Conservation (phyloP, 331 rosid genomes). For the Spiraea crenata region DNA sequence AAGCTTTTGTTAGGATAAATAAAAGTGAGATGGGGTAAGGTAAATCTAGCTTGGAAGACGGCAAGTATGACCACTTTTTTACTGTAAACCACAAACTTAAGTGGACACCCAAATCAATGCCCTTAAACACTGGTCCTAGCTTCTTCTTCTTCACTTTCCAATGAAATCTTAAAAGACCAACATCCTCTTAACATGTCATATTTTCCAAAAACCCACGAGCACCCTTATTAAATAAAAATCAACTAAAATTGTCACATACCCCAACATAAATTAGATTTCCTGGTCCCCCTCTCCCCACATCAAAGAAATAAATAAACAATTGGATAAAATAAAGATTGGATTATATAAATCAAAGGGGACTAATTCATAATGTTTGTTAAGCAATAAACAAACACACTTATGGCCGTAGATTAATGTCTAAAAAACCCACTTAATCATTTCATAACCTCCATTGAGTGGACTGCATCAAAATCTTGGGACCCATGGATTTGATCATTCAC, state of each 20-base stretch:
- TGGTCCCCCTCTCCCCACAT: conserved; percentile 67
- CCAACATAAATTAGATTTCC: conserved; percentile 60
- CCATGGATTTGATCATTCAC: conserved; percentile 33
- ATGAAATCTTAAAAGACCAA: conserved; percentile 92
- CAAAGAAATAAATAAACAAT: background rate
- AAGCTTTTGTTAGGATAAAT: background rate
- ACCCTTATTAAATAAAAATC: conserved; percentile 46
- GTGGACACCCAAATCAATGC: conserved; percentile 31
- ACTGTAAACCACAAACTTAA: background rate
- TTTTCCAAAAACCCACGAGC: conserved; percentile 99
- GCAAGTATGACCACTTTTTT: background rate
- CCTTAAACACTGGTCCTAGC: conserved; percentile 23
- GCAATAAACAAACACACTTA: conserved; percentile 17
- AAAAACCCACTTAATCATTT: conserved; percentile 37
- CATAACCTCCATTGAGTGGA: conserved; percentile 48
- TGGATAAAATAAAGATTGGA: background rate
- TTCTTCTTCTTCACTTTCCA: conserved; percentile 45
- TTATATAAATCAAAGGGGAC: background rate
- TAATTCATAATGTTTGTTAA: conserved; percentile 19
- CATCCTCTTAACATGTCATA: conserved; percentile 85
- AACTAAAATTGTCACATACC: conserved; percentile 39
- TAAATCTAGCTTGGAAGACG: background rate
- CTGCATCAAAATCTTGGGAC: conserved; percentile 44
- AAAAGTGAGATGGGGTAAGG: background rate
- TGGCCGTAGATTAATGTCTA: conserved; percentile 39